Base-by-base conservation (phyloP, 495 filamentous ascomycete genomes). In the Geoglossum glabrum region DNA sequence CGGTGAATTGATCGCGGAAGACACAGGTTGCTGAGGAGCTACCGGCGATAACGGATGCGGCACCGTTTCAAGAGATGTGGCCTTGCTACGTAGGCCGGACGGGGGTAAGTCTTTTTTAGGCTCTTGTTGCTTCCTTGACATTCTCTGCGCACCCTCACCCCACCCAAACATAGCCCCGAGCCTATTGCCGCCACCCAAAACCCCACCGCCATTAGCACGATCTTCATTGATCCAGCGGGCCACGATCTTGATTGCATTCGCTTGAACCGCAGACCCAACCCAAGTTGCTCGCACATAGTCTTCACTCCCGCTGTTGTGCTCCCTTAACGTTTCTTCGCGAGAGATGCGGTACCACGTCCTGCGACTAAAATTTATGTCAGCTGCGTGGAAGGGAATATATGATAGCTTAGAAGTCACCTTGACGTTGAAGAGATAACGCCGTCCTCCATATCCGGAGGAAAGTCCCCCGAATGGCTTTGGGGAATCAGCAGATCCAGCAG, bases 261-360 rank as follows among this genome's bases (percentile, higher is more conserved):
- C 64, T 38, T 74, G 75, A 13, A 79, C 63, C 21, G 71, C 68
- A 1, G 78, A 80, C 7, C 73, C 68, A 23, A 65, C 58, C 79
- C 79, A 83, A 17, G 68, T 68, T 17, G 80, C 71, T 3, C 74
- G 70, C 40, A 76, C 67, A 61, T 82, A 83, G 55, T 76, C 75
- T 13, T 78, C 76, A 52, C 78, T 76, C 17, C 72, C 77, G 8
- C 63, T 71, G 54, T 79, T 72, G 58, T 79, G 72, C 54, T 75
- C 76, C 25, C 76, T 67, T 60, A 75, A 74, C 0, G 78, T 77
- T 11, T 76, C 78, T 54, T 70, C 71, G 9, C 78, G 71, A 17
- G 79, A 79, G 6, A 82, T 65, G 26, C 79, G 76, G 60, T 83
- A 83, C 79, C 79, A 83, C 5, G 71, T 72, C 62, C 78, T 82